phyloP scores from a whole-genome alignment of 2,329 filamentous ascomycete genomes.

The Colletotrichum plurivorum region DNA sequence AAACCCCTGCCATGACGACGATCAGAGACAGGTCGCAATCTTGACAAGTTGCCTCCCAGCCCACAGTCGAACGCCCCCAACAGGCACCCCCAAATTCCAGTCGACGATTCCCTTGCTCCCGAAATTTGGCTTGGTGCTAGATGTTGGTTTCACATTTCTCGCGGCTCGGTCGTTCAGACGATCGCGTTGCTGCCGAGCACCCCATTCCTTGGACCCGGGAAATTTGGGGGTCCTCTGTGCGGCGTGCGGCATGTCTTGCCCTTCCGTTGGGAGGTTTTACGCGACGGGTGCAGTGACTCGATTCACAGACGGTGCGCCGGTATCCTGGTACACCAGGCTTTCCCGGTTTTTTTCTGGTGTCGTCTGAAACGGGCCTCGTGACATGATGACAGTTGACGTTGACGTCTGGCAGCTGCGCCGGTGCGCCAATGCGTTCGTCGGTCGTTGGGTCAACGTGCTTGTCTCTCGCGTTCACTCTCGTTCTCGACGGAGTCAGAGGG shows the following conservation, averaged over 20 bases:
- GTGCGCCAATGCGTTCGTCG: conserved; percentile 4
- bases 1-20: conserved; percentile 33
- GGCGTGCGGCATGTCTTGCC: too few relatives aligned
- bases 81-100: conserved; percentile 4
- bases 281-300: too few relatives aligned
- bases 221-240: conserved; percentile 21
- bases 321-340: not conserved
- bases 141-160: conserved; percentile 20
- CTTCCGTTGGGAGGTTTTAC: too few relatives aligned
- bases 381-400: conserved; percentile 25
- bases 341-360: not conserved
- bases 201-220: conserved; percentile 33
- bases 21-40: conserved; percentile 39
- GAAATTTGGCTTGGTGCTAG: conserved; percentile 20
- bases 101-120: conserved; percentile 8
- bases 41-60: conserved; percentile 32
- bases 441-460: conserved; percentile 14
- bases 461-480: conserved; percentile 17
- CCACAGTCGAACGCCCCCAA: conserved; percentile 5
- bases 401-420: conserved; percentile 7
- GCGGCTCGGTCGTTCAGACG: conserved; percentile 19
- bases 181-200: conserved; percentile 28
- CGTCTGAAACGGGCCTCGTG: conserved; percentile 19
- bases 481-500: not conserved
- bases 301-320: too few relatives aligned